Evolutionary conservation across 129 eudicot species (phyloP).

Genomic region (Ambrosia artemisiifolia): DNA sequence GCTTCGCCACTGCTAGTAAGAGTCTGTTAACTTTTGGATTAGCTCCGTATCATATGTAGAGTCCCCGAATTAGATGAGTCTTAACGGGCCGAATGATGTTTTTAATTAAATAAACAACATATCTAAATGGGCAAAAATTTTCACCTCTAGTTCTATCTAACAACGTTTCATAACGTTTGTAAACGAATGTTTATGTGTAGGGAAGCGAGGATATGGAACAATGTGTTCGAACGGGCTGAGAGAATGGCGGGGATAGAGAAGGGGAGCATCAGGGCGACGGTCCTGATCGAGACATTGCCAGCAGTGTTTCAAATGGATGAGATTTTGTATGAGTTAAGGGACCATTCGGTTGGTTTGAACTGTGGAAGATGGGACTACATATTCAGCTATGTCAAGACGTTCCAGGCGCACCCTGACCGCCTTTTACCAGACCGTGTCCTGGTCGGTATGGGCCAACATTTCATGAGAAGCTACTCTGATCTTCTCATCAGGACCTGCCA

Average conservation of each 20-base stretch:
- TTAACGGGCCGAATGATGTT: no score
- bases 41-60: no score
- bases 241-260: conserved; percentile 66
- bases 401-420: conserved; percentile 89
- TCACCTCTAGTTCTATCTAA: background rate
- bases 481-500: conserved; percentile 88
- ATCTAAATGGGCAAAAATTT: background rate
- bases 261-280: conserved; percentile 96
- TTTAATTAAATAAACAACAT: no score
- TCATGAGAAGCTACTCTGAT: conserved; percentile 94
- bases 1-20: no score
- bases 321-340: conserved; percentile 72
- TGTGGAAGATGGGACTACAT: conserved; percentile 99
- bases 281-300: conserved; percentile 89
- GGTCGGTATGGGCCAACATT: conserved; percentile 90
- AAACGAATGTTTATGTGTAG: conserved; percentile 34
- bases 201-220: conserved; percentile 96
- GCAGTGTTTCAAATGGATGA: conserved; percentile 96
- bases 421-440: conserved; percentile 74
- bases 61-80: no score
- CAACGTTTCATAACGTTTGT: background rate
- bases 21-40: no score
- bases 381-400: conserved; percentile 89
- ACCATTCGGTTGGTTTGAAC: conserved; percentile 86
- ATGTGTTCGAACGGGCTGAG: conserved; percentile 77